These are phyloP conservation scores for Wallacemonas sp. DNA, from an alignment of 208 protist genomes.

Conservation along the genomic window DNA sequence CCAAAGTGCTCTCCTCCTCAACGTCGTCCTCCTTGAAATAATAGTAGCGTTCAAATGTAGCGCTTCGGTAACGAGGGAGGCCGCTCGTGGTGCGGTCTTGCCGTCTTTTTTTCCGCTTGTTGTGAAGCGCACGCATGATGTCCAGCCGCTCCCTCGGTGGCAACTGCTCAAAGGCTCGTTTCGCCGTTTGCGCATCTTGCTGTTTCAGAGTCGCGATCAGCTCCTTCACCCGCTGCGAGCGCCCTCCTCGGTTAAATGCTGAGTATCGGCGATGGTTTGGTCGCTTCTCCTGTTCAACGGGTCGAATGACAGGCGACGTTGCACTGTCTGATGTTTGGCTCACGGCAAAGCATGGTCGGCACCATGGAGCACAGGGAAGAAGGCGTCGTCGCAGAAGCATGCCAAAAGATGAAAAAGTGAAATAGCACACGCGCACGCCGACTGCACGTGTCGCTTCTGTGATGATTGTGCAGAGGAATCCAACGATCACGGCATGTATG, in stretches of 20 bases:
- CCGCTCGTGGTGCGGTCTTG: slow-evolving; percentile 14
- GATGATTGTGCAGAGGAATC: no score
- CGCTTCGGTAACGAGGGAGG: slow-evolving; percentile 61
- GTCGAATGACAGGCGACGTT: no score
- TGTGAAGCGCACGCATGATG: slow-evolving; percentile 51
- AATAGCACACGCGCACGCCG: no score
- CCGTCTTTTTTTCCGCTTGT: slow-evolving; percentile 24
- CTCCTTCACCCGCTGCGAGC: slow-evolving; percentile 42
- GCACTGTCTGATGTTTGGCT: background rate
- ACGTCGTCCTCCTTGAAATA: slow-evolving; percentile 85
- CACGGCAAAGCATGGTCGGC: background rate
- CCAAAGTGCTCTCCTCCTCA: slow-evolving; percentile 71
- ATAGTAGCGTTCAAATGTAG: slow-evolving; percentile 63
- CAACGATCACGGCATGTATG: no score
- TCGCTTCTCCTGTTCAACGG: slow-evolving; percentile 18
- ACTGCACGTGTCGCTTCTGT: no score
- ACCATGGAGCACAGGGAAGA: no score
- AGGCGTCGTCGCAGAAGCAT: no score
- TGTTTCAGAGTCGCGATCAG: slow-evolving; percentile 52
- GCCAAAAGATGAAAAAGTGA: no score
- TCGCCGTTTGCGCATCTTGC: slow-evolving; percentile 25
- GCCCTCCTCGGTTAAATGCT: slow-evolving; percentile 56
- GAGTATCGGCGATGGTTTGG: slow-evolving; percentile 61
- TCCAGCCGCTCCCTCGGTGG: slow-evolving; percentile 70
- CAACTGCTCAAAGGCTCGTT: slow-evolving; percentile 45